These are phyloP conservation scores for Puccinia novopanici DNA, from an alignment of 1,284 basidiomycete genomes.

Conservation along the genomic window DNA sequence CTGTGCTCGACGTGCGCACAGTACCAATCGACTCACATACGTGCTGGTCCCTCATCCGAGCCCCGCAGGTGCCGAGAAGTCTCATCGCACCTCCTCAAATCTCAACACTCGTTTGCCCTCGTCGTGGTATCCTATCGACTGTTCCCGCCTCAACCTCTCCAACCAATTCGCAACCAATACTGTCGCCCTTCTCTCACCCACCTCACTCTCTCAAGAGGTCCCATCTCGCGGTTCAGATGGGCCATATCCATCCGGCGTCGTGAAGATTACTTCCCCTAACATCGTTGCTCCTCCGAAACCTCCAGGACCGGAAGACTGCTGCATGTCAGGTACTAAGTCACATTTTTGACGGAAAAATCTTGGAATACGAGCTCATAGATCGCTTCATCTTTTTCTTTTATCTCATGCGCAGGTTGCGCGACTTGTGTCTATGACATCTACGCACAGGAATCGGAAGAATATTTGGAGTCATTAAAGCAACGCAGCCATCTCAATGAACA, in stretches of 20 bases:
- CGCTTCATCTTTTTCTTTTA: neutral
- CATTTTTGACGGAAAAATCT: neutral
- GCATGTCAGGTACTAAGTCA: constrained; percentile 52
- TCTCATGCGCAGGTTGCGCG: constrained; percentile 54
- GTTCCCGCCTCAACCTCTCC: neutral
- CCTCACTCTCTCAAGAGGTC: neutral
- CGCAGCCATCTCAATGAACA: neutral
- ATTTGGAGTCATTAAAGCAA: constrained; percentile 14
- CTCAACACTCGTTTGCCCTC: neutral
- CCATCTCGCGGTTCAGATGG: neutral
- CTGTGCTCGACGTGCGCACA: neutral
- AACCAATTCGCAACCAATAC: neutral
- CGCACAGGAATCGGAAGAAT: constrained; percentile 55
- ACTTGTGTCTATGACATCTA: constrained; percentile 59
- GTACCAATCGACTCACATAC: constrained; percentile 11
- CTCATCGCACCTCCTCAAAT: neutral
- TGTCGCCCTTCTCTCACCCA: neutral
- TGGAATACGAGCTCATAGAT: neutral
- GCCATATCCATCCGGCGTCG: neutral
- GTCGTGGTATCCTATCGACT: constrained; percentile 14
- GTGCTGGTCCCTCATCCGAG: neutral
- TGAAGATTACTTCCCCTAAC: neutral
- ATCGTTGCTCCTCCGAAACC: constrained; percentile 53
- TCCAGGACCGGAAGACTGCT: constrained; percentile 58
- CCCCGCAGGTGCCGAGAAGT: neutral